Percentiles rank a stretch among this genome's conserved stretches.
phyloP scores from a whole-genome alignment of 23 red algal genomes.

The Gracilaria gracilis region DNA sequence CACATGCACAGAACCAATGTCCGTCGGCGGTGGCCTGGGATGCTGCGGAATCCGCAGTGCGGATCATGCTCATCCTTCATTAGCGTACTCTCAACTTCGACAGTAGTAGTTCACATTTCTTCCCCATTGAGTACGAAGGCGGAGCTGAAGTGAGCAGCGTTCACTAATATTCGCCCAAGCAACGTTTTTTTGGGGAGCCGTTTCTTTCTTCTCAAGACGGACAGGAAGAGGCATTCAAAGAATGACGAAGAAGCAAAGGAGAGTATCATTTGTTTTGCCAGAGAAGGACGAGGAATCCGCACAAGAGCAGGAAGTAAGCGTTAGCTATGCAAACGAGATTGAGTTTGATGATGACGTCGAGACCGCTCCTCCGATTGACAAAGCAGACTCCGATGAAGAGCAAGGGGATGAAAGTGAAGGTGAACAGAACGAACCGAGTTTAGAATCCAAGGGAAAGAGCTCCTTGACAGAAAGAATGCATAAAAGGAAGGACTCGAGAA shows the following conservation, averaged over 20 bases:
- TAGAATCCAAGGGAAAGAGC: not conserved
- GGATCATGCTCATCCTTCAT: too few species aligned
- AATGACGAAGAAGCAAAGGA: conserved; percentile 16
- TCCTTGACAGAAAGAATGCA: not conserved
- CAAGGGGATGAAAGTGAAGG: not conserved
- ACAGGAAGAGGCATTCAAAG: not conserved
- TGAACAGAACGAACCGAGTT: not conserved
- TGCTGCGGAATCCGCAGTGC: too few species aligned
- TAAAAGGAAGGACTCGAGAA: not conserved
- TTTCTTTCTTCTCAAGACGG: not conserved
- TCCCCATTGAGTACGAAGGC: too few species aligned
- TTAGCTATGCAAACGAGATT: not conserved
- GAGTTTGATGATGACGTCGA: conserved; percentile 25
- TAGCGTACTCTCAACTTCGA: too few species aligned
- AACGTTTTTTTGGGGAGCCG: not conserved
- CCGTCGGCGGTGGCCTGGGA: too few species aligned
- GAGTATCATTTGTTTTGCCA: conserved; percentile 26
- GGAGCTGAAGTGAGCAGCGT: not conserved
- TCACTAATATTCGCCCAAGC: not conserved
- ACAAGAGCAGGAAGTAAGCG: not conserved
- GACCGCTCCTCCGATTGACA: not conserved
- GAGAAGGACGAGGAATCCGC: not conserved
- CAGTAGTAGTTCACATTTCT: too few species aligned
- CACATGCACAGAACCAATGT: too few species aligned
- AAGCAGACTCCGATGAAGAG: not conserved